Evolutionary conservation across 2,329 filamentous ascomycete genomes (phyloP).

Genomic region (Lachnellula suecica): DNA sequence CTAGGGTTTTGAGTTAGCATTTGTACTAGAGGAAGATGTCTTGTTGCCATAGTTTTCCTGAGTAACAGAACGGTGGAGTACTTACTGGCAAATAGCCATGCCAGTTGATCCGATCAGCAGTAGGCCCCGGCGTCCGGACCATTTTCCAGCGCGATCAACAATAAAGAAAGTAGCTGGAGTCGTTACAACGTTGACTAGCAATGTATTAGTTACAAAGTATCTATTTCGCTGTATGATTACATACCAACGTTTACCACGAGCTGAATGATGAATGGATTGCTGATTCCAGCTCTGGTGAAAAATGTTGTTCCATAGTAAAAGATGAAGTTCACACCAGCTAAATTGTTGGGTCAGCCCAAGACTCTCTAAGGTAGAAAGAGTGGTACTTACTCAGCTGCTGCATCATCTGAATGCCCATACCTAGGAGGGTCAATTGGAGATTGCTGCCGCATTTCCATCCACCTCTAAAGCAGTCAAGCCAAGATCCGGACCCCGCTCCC

Average conservation of each 20-base stretch:
- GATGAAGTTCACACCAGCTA: too few relatives aligned
- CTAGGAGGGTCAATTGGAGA: conserved; percentile 69
- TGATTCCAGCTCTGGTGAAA: too few relatives aligned
- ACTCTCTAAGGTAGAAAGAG: conserved; percentile 83
- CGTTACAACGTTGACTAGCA: conserved; percentile 81
- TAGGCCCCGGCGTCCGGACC: conserved; percentile 78
- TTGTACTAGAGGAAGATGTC: too few relatives aligned
- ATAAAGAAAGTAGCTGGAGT: conserved; percentile 87
- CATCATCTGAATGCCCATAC: conserved; percentile 77
- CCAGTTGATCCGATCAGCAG: conserved; percentile 76
- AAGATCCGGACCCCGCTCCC: conserved; percentile 64
- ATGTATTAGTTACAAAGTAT: conserved; percentile 84
- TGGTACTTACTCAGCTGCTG: conserved; percentile 79
- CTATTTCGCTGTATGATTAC: conserved; percentile 71
- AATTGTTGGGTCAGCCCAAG: too few relatives aligned
- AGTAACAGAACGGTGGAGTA: too few relatives aligned
- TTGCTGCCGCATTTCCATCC: conserved; percentile 62
- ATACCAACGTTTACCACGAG: too few relatives aligned
- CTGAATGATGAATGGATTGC: too few relatives aligned
- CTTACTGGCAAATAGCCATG: conserved; percentile 83
- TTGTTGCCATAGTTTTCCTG: too few relatives aligned
- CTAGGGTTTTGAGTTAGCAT: too few relatives aligned
- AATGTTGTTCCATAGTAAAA: too few relatives aligned
- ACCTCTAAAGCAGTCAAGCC: conserved; percentile 68
- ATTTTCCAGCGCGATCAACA: conserved; percentile 75